Percentiles rank a stretch among this genome's conserved stretches.
phyloP scores from a whole-genome alignment of 2,329 filamentous ascomycete genomes.

The Aspergillus costaricaensis region DNA sequence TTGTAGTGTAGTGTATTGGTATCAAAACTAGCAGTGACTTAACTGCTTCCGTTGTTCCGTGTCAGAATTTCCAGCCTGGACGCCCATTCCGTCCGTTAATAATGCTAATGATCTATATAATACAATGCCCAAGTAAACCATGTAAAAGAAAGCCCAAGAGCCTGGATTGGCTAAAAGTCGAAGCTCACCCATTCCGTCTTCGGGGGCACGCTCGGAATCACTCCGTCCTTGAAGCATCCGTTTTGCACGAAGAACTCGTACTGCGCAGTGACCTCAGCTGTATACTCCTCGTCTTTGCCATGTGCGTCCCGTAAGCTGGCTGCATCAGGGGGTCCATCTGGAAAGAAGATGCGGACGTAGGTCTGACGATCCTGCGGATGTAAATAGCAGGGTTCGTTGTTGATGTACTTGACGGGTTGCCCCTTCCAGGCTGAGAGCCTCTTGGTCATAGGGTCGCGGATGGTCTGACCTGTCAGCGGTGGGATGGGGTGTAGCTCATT shows the following conservation, averaged over 20 bases:
- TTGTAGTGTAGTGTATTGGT: neutral
- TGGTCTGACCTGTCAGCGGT: constrained; percentile 39
- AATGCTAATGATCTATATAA: constrained; percentile 10
- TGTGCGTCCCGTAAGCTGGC: constrained; percentile 52
- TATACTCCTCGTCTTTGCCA: constrained; percentile 54
- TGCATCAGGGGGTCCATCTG: constrained; percentile 63
- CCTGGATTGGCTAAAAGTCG: constrained; percentile 61
- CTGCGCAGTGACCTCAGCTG: constrained; percentile 56
- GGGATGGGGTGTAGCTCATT: constrained; percentile 40
- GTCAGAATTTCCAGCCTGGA: neutral
- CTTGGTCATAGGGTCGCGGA: constrained; percentile 37
- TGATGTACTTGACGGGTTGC: constrained; percentile 62
- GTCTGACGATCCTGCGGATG: constrained; percentile 55
- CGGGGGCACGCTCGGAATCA: constrained; percentile 77
- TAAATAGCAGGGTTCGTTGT: constrained; percentile 53
- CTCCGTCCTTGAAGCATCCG: constrained; percentile 68
- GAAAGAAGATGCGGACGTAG: constrained; percentile 71
- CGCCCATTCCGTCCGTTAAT: constrained; percentile 2
- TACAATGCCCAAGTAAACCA: constrained; percentile 4
- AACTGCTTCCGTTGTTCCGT: neutral
- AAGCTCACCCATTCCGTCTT: constrained; percentile 73
- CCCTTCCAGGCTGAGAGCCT: constrained; percentile 63
- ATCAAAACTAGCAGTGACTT: neutral
- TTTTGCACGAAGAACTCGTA: constrained; percentile 67
- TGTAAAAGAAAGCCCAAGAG: neutral